A percentile compares a stretch with the other conserved stretches of the same genome.
phyloP scores from a whole-genome alignment of 345 rosid species.

The Eutrema japonicum region DNA sequence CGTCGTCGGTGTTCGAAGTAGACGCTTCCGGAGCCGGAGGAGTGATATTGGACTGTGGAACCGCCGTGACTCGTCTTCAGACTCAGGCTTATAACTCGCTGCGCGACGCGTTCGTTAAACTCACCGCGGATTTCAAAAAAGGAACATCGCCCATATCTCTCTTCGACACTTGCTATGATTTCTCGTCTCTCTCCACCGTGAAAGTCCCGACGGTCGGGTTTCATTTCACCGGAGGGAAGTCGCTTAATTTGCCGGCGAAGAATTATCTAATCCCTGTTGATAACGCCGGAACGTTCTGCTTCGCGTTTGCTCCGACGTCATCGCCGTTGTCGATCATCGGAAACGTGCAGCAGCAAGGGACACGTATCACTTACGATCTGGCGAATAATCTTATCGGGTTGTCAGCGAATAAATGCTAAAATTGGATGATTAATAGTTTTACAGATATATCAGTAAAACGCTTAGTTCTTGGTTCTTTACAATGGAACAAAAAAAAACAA shows the following conservation, averaged over 20 bases:
- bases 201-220: constrained; percentile 83
- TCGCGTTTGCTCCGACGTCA: constrained; percentile 94
- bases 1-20: constrained; percentile 60
- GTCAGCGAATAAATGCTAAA: constrained; percentile 66
- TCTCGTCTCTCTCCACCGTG: constrained; percentile 61
- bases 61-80: constrained; percentile 85
- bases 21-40: constrained; percentile 83
- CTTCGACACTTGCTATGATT: constrained; percentile 93
- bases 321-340: constrained; percentile 85
- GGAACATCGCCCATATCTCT: constrained; percentile 60
- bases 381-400: constrained; percentile 67
- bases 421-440: constrained; percentile 30
- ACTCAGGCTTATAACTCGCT: constrained; percentile 76
- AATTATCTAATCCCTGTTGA: constrained; percentile 83
- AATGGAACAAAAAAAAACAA: background rate
- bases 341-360: constrained; percentile 95
- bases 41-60: constrained; percentile 85
- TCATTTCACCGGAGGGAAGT: constrained; percentile 61
- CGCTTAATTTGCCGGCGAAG: constrained; percentile 68
- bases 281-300: constrained; percentile 73
- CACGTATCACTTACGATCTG: constrained; percentile 82
- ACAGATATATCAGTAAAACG: constrained; percentile 39
- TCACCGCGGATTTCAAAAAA: constrained; percentile 45
- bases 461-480: constrained; percentile 19
- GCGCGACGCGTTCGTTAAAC: constrained; percentile 68